A percentile compares a stretch with the other conserved stretches of the same genome.
phyloP scores from a whole-genome alignment of 108 stramenopile genomes.

The Nitzschia palea region DNA sequence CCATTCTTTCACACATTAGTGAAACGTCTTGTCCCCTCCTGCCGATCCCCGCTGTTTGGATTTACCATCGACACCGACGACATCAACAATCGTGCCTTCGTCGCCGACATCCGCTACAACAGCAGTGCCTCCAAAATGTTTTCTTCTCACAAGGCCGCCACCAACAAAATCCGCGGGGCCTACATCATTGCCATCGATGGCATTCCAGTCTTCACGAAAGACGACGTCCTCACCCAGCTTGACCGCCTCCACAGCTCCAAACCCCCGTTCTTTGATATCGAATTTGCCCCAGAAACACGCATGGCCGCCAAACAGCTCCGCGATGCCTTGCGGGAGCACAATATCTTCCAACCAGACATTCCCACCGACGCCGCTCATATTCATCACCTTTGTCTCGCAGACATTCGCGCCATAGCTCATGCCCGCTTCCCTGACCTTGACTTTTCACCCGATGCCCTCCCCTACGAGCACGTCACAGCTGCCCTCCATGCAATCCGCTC shows the following conservation, averaged over 20 bases:
- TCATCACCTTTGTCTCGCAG: neutral
- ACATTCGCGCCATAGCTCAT: neutral
- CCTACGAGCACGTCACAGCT: neutral
- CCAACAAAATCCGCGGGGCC: neutral
- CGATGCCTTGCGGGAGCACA: neutral
- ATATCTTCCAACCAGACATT: neutral
- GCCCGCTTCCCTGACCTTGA: neutral
- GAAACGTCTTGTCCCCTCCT: neutral
- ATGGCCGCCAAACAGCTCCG: neutral
- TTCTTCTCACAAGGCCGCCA: neutral
- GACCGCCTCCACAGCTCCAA: neutral
- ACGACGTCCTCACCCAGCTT: neutral
- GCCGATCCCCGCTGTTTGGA: neutral
- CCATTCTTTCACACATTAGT: neutral
- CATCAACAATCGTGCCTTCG: neutral
- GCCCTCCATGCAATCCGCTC: conserved; percentile 8
- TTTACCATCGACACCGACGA: neutral
- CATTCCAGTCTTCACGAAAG: neutral
- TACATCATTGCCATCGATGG: neutral
- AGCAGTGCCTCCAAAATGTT: neutral
- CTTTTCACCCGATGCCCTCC: neutral
- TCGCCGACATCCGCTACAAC: neutral
- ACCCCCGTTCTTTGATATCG: neutral
- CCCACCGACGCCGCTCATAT: neutral
- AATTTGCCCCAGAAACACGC: neutral